Percentiles rank a stretch among this genome's conserved stretches.
phyloP scores from a whole-genome alignment of 1,139 yeast genomes.

The Geotrichum bryndzae region DNA sequence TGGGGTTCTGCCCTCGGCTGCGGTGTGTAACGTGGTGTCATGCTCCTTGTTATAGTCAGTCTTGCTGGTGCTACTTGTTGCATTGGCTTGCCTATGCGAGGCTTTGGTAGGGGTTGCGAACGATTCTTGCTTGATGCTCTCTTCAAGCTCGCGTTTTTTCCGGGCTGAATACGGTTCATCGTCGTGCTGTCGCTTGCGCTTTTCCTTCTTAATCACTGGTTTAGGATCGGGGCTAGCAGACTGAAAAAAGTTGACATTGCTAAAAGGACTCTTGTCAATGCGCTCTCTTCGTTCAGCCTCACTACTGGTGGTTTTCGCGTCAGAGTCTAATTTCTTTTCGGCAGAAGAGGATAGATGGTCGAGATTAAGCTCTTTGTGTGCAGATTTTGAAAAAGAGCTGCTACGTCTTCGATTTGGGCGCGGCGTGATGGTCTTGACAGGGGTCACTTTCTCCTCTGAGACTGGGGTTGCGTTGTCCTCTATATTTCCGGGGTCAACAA shows the following conservation, averaged over 20 bases:
- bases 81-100: not conserved
- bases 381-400: not conserved
- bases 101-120: not conserved
- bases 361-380: not conserved
- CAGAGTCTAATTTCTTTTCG: not conserved
- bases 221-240: constrained; percentile 27
- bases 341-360: not conserved
- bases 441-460: not conserved
- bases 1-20: not conserved
- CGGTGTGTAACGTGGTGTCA: not conserved
- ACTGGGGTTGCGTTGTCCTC: not conserved
- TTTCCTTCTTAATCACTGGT: constrained; percentile 10
- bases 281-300: constrained; percentile 1
- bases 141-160: constrained; percentile 17
- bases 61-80: not conserved
- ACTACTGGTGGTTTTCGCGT: not conserved
- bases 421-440: constrained; percentile 1
- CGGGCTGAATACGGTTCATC: constrained; percentile 11
- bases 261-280: constrained; percentile 34
- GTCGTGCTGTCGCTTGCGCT: constrained; percentile 15
- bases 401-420: constrained; percentile 5
- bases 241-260: constrained; percentile 42
- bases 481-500: constrained; percentile 11
- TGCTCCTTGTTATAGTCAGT: not conserved
- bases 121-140: not conserved